A percentile compares a stretch with the other conserved stretches of the same genome.
These are phyloP conservation scores for Cryphonectria parasitica DNA, from an alignment of 2,329 filamentous ascomycete species.

Conservation along the genomic window DNA sequence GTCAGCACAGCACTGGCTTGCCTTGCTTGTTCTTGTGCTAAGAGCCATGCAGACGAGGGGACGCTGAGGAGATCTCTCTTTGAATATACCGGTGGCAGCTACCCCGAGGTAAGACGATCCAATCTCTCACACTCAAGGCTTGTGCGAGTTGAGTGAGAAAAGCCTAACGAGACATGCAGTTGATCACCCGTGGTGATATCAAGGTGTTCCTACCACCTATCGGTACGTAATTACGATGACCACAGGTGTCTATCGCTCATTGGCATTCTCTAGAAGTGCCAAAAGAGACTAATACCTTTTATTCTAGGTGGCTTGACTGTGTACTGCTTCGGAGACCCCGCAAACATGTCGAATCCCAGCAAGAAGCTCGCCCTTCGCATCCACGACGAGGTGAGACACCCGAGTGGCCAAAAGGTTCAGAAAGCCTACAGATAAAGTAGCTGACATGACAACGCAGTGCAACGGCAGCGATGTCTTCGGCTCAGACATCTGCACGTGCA, in stretches of 20 bases:
- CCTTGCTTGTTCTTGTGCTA: constrained; percentile 31
- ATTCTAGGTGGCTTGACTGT: constrained; percentile 80
- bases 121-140: neutral
- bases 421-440: constrained; percentile 1
- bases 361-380: constrained; percentile 81
- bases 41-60: constrained; percentile 69
- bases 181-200: constrained; percentile 92
- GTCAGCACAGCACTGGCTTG: constrained; percentile 11
- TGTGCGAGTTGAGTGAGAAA: constrained; percentile 32
- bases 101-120: constrained; percentile 68
- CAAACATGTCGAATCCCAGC: constrained; percentile 88
- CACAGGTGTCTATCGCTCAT: neutral
- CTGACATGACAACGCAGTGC: constrained; percentile 54
- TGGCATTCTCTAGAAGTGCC: constrained; percentile 29
- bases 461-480: constrained; percentile 98
- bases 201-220: constrained; percentile 96
- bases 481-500: constrained; percentile 96
- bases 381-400: constrained; percentile 61
- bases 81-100: constrained; percentile 94
- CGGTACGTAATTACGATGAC: constrained; percentile 47
- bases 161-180: constrained; percentile 40
- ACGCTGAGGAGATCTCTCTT: constrained; percentile 85
- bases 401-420: neutral
- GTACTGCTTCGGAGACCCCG: constrained; percentile 94
- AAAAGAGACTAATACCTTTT: constrained; percentile 22